Conservation (phyloP, 2,329 filamentous ascomycete genomes). For the Talaromyces sp. region DNA sequence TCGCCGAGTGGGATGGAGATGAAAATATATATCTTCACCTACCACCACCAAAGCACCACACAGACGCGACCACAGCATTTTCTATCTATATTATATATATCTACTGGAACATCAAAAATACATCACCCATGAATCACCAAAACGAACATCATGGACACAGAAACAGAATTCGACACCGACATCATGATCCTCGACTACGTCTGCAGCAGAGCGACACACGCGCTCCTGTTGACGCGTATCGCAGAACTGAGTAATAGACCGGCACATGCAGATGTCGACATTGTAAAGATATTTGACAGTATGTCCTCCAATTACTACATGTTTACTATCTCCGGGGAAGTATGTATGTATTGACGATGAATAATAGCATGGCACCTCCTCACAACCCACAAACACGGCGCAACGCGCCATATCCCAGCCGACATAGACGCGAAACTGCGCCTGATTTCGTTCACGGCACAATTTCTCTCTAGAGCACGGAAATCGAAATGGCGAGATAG, state of each 20-base stretch:
- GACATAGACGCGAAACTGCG: constrained; percentile 50
- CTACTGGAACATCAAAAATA: neutral
- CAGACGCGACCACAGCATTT: neutral
- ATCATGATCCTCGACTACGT: constrained; percentile 59
- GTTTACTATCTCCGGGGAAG: too few species aligned
- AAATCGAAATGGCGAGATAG: constrained; percentile 1
- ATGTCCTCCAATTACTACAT: constrained; percentile 19
- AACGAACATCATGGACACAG: constrained; percentile 25
- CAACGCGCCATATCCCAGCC: constrained; percentile 33
- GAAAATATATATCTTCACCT: neutral
- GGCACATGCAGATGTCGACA: constrained; percentile 24
- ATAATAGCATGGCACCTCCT: constrained; percentile 44
- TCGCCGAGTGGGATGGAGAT: neutral
- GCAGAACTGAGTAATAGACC: constrained; percentile 16
- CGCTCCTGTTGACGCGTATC: constrained; percentile 39
- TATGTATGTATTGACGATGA: neutral
- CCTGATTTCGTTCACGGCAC: constrained; percentile 48
- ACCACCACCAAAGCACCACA: neutral
- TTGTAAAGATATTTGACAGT: constrained; percentile 32
- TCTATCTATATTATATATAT: neutral
- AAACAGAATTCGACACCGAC: constrained; percentile 50
- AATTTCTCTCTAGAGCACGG: constrained; percentile 45
- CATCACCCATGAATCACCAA: neutral
- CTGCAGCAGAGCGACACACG: constrained; percentile 47
- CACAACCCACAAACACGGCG: constrained; percentile 42